phyloP scores from a whole-genome alignment of 2,329 filamentous ascomycete species.

The Amylocarpus encephaloides region DNA sequence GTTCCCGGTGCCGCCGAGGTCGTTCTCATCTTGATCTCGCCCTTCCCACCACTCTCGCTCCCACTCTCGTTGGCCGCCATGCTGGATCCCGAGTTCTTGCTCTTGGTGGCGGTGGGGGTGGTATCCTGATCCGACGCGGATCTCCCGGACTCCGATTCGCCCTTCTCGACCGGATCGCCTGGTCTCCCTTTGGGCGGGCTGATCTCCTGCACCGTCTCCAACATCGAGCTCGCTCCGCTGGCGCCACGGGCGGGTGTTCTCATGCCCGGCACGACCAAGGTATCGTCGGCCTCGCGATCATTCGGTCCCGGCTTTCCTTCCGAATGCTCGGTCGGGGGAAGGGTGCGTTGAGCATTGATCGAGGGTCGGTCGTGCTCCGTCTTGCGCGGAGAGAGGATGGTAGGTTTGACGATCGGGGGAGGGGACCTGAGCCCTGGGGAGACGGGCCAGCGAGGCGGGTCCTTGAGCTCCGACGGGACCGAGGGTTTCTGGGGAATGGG shows the following conservation, averaged over 20 bases:
- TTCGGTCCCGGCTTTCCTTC: constrained; percentile 18
- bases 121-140: constrained; percentile 32
- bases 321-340: constrained; percentile 36
- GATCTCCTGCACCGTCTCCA: constrained; percentile 90
- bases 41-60: constrained; percentile 59
- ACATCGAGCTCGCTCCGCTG: constrained; percentile 52
- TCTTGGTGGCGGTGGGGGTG: constrained; percentile 25
- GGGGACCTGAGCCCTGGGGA: constrained; percentile 74
- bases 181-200: constrained; percentile 51
- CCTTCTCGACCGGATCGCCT: constrained; percentile 45
- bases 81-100: constrained; percentile 42
- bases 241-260: constrained; percentile 54
- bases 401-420: constrained; percentile 52
- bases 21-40: constrained; percentile 34
- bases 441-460: constrained; percentile 66
- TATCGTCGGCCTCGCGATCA: constrained; percentile 27
- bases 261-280: constrained; percentile 37
- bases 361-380: constrained; percentile 45
- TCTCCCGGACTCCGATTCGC: constrained; percentile 31
- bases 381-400: constrained; percentile 39
- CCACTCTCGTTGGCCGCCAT: constrained; percentile 47
- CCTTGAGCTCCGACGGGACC: constrained; percentile 43
- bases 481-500: constrained; percentile 59
- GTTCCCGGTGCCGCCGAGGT: constrained; percentile 36
- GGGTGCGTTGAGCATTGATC: constrained; percentile 47